phyloP scores from a whole-genome alignment of 2,329 filamentous ascomycete genomes.

The Metarhizium anisopliae region DNA sequence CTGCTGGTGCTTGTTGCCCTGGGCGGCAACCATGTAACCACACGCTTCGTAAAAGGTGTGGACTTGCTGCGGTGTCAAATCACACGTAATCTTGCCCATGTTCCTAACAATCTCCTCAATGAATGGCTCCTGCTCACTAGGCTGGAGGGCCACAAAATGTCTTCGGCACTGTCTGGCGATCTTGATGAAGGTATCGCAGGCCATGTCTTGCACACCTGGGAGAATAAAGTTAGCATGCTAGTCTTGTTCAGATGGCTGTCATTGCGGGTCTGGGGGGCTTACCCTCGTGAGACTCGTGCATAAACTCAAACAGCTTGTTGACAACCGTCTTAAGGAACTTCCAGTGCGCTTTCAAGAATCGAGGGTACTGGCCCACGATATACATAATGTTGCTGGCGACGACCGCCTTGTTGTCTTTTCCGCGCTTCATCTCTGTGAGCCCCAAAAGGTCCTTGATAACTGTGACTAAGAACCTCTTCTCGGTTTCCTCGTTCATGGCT shows the following conservation, averaged over 20 bases:
- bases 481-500: slow-evolving; percentile 98
- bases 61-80: slow-evolving; percentile 91
- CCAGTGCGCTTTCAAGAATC: slow-evolving; percentile 98
- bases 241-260: background rate
- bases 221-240: background rate
- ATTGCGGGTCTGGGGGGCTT: slow-evolving; percentile 18
- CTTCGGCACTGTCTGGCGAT: slow-evolving; percentile 97
- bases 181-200: slow-evolving; percentile 99
- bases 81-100: slow-evolving; percentile 90
- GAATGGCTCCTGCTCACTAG: slow-evolving; percentile 89
- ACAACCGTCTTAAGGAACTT: slow-evolving; percentile 99
- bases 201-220: slow-evolving; percentile 94
- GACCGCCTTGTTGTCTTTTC: slow-evolving; percentile 98
- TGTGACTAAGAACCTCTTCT: slow-evolving; percentile 95
- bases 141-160: slow-evolving; percentile 93
- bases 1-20: slow-evolving; percentile 90
- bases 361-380: slow-evolving; percentile 96
- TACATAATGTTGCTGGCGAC: slow-evolving; percentile 99
- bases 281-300: slow-evolving; percentile 99
- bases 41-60: slow-evolving; percentile 99
- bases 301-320: slow-evolving; percentile 99
- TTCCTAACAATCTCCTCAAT: slow-evolving; percentile 98
- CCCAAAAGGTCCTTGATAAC: slow-evolving; percentile 98
- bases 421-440: slow-evolving; percentile 97
- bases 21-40: slow-evolving; percentile 97